Base-by-base conservation (phyloP, 176 grass and related monocot species). In the Lolium rigidum region DNA sequence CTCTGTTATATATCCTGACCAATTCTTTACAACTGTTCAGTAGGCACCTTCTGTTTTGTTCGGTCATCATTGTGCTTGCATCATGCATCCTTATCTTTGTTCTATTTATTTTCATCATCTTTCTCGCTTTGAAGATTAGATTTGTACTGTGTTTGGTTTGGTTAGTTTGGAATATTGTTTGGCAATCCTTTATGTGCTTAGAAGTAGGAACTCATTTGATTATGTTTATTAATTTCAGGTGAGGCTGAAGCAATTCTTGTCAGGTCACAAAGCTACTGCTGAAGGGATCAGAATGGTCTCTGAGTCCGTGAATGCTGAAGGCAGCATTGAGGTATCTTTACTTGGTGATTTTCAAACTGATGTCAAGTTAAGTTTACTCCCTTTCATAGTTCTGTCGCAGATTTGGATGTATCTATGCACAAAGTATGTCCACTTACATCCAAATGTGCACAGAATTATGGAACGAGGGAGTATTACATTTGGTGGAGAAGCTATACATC, bases 201-300 rank as follows among this genome's bases (percentile, higher is more conserved):
- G n/a, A n/a, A n/a, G n/a, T n/a, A n/a, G n/a, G n/a, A n/a, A n/a
- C n/a, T n/a, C n/a, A n/a, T n/a, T n/a, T n/a, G n/a, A n/a, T n/a
- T 79, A 50, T 67, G 26, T 38, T 59, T 58, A 87, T 83, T 49
- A 38, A 70, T 66, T 68, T 58, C 90, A 95, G 93, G 93, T 86
- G 92, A 91, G 88, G 92, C 96, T 79, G 88, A 94, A 90, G 96
- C 91, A 0, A 94, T 98, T 80, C 64, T 98, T 77, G 90, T 90
- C 49, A 95, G 81, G 74, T 98, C 96, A 74, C 70, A 84, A 80
- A n/a, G 93, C 93, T 67, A 92, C 96, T 7, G 88, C 93, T 60
- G 80, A 87, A 21, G 92, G 93, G 57, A 91, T 98, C 16, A 93
- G 85, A 58, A 15, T 94, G 82, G 82, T 95, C 46, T 95, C 91